Base-by-base conservation (phyloP, 83 land plant species). In the Thuja plicata region DNA sequence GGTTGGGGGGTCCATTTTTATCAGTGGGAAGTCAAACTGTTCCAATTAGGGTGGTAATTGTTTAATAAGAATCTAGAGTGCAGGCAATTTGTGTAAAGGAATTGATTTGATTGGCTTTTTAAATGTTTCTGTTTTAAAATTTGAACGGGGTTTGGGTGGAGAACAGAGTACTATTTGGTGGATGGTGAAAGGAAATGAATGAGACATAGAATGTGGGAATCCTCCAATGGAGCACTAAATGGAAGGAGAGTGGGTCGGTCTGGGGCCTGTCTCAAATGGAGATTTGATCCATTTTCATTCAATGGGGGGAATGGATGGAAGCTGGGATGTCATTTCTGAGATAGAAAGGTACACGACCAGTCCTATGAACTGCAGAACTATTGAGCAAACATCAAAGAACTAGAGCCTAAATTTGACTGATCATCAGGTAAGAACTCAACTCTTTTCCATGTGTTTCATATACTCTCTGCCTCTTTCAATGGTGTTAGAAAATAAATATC, bases 11-110 rank as follows among this genome's bases (percentile, higher is more conserved):
- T 73, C 77, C 77, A 73, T 73, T 17, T 60, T 21, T 46, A 3
- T 60, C 27, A n/a, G 78, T 74, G 78, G 78, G 38, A 74, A 74
- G 78, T 74, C 78, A 74, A 74, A 74, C 78, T 74, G 38, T 74
- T 74, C 38, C 17, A 13, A 74, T 74, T 74, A 74, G 32, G 78
- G 78, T 34, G 77, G 10, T 73, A 32, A 30, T 73, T 73, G 77
- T 73, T 73, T 30, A 73, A n/a, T n/a, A 70, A 70, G 30, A n/a
- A 70, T 24, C 74, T 52, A n/a, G 74, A 7, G 74, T 70, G 74
- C 27, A 70, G 27, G 74, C 55, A 70, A 27, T 70, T 70, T n/a
- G 74, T 21, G 32, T 70, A 70, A 70, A 70, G 5, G 3, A 30
- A 73, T 73, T 38, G 15, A 74, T 74, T 66, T 66, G 78, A 12